Evolutionary conservation across 495 filamentous ascomycete genomes (phyloP).

Genomic region (Hypoxylon rickii): DNA sequence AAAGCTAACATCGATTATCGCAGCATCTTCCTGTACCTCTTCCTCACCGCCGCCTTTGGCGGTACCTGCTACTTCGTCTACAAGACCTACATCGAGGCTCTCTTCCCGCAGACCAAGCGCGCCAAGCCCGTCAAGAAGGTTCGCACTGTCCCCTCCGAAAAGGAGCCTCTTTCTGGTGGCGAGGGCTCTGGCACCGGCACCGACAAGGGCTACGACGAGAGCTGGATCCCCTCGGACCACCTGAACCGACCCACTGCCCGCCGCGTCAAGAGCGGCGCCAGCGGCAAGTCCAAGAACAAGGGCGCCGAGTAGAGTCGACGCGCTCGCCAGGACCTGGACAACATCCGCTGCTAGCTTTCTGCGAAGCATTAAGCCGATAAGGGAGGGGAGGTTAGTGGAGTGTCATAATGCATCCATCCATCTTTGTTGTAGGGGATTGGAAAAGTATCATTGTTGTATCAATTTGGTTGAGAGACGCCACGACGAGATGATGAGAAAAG

Average conservation of each 20-base stretch:
- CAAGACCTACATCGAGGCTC: slow-evolving; percentile 93
- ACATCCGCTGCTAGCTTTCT: neutral
- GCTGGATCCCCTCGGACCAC: slow-evolving; percentile 93
- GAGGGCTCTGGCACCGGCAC: slow-evolving; percentile 66
- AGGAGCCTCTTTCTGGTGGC: slow-evolving; percentile 67
- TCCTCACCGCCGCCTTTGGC: slow-evolving; percentile 77
- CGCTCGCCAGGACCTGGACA: neutral
- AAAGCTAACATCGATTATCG: slow-evolving; percentile 31
- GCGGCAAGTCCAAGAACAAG: slow-evolving; percentile 59
- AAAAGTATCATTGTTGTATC: no score
- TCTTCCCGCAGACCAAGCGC: slow-evolving; percentile 90
- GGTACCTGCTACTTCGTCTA: slow-evolving; percentile 94
- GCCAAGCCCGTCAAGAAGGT: slow-evolving; percentile 66
- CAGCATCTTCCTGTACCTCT: slow-evolving; percentile 96
- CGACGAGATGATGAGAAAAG: no score
- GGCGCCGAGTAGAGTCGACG: slow-evolving; percentile 31
- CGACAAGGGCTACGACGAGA: slow-evolving; percentile 83
- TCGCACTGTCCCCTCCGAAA: slow-evolving; percentile 52
- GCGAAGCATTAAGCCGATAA: no score
- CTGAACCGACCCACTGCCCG: slow-evolving; percentile 83
- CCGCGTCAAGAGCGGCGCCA: slow-evolving; percentile 73
- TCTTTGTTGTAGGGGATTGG: no score
- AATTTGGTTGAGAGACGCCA: no score
- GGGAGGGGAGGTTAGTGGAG: no score
- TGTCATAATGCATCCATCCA: no score